Percentiles rank a stretch among this genome's conserved stretches.
phyloP scores from a whole-genome alignment of 148 eudicot genomes.

The Pharnaceum exiguum region DNA sequence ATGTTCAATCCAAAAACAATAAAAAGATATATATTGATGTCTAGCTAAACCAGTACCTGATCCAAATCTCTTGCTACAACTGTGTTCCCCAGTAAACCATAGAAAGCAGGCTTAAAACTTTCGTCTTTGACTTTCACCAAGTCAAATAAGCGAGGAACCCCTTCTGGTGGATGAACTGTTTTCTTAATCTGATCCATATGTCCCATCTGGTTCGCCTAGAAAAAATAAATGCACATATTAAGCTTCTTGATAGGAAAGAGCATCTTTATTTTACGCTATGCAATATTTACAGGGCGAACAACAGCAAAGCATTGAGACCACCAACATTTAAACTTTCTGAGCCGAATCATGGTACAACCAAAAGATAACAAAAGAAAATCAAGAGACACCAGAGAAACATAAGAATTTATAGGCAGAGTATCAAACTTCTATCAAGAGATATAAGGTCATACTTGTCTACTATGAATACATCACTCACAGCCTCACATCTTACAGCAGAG shows the following conservation, averaged over 20 bases:
- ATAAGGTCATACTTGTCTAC: too few relatives aligned
- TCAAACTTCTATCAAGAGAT: too few relatives aligned
- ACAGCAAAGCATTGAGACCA: too few relatives aligned
- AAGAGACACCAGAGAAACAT: too few relatives aligned
- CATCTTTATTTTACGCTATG: background rate
- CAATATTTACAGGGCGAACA: background rate
- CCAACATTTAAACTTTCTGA: too few relatives aligned
- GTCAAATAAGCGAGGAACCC: constrained; percentile 91
- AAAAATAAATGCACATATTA: background rate
- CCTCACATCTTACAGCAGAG: too few relatives aligned
- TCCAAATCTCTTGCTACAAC: constrained; percentile 86
- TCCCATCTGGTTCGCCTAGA: constrained; percentile 88
- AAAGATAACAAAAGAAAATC: too few relatives aligned
- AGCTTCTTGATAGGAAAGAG: background rate
- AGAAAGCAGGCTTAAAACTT: constrained; percentile 83
- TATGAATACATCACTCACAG: too few relatives aligned
- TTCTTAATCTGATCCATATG: constrained; percentile 56
- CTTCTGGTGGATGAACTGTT: constrained; percentile 73
- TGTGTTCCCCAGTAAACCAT: constrained; percentile 80
- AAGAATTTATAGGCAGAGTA: too few relatives aligned
- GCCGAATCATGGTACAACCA: too few relatives aligned
- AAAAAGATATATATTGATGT: background rate
- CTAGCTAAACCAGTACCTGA: constrained; percentile 44
- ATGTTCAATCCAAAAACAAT: too few relatives aligned
- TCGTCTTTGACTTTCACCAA: constrained; percentile 77